Evolutionary conservation across 345 rosid species (phyloP).

Genomic region (Psidium guajava): DNA sequence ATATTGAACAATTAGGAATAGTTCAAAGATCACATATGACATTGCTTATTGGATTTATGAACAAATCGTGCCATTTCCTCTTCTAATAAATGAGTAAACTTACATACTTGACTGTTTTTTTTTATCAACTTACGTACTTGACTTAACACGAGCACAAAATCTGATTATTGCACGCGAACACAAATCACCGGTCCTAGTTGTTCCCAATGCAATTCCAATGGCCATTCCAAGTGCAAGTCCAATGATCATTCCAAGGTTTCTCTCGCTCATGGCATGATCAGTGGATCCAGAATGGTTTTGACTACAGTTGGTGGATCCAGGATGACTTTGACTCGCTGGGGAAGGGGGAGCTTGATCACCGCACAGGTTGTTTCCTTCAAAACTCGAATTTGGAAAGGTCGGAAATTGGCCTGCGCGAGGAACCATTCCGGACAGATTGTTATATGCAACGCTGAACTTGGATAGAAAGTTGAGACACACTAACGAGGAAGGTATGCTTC

Average conservation of each 20-base stretch:
- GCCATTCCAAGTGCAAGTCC: not conserved
- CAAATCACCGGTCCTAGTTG: not conserved
- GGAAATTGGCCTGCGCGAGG: not conserved
- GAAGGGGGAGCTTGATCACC: conserved; percentile 44
- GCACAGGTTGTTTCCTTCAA: conserved; percentile 25
- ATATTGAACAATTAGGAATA: not conserved
- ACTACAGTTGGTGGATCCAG: not conserved
- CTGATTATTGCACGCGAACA: not conserved
- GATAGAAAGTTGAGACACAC: not conserved
- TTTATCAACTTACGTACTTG: too few relatives aligned
- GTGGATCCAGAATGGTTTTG: not conserved
- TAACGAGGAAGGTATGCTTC: not conserved
- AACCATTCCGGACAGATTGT: not conserved
- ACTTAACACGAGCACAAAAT: not conserved
- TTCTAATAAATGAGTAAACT: too few relatives aligned
- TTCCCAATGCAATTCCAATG: not conserved
- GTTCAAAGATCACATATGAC: not conserved
- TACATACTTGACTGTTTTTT: too few relatives aligned
- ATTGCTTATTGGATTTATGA: not conserved
- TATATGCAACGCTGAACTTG: not conserved
- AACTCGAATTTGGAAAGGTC: not conserved
- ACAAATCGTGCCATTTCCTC: not conserved
- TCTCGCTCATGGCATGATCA: not conserved
- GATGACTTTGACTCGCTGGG: not conserved
- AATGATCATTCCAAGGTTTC: not conserved